phyloP scores from a whole-genome alignment of 1,284 basidiomycete genomes.

The Mycosarcoma mackinlayi region DNA sequence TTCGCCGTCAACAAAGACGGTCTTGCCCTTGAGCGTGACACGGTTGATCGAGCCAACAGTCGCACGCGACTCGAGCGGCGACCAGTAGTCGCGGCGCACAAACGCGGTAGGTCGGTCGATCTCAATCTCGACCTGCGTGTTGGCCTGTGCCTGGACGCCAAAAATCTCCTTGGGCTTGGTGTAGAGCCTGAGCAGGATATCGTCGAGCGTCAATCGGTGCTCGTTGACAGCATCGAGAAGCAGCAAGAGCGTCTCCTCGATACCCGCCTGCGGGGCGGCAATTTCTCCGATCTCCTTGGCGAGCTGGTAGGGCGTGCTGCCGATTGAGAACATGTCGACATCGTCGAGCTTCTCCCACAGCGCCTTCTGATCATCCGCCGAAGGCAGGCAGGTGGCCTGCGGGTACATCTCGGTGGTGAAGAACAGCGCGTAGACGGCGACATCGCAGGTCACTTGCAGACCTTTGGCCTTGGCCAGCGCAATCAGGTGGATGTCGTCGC shows the following conservation, averaged over 20 bases:
- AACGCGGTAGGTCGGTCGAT: slow-evolving; percentile 83
- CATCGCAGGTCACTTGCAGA: slow-evolving; percentile 95
- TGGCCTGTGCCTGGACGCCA: slow-evolving; percentile 83
- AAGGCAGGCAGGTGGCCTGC: slow-evolving; percentile 77
- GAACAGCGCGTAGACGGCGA: slow-evolving; percentile 92
- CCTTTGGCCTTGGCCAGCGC: slow-evolving; percentile 93
- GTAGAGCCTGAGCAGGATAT: slow-evolving; percentile 82
- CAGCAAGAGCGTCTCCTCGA: slow-evolving; percentile 88
- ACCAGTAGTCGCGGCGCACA: slow-evolving; percentile 76
- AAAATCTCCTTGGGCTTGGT: slow-evolving; percentile 95
- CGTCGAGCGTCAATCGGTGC: slow-evolving; percentile 83
- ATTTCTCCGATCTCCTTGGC: slow-evolving; percentile 77
- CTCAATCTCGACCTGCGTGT: slow-evolving; percentile 83
- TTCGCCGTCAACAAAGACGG: slow-evolving; percentile 88
- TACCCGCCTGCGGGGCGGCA: slow-evolving; percentile 80
- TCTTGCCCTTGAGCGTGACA: slow-evolving; percentile 90
- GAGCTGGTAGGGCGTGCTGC: slow-evolving; percentile 82
- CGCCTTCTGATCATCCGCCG: slow-evolving; percentile 80
- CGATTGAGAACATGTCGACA: slow-evolving; percentile 93
- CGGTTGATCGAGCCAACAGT: slow-evolving; percentile 86
- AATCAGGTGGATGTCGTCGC: slow-evolving; percentile 90
- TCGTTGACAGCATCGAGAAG: slow-evolving; percentile 86
- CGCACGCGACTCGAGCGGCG: slow-evolving; percentile 79
- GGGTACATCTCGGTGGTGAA: slow-evolving; percentile 78
- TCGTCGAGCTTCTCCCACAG: slow-evolving; percentile 87